Conservation (phyloP, 78 protist species). For the slime mould (Dictyostelium discoideum) region dicty_2.7 NC_007090.3:4022001-4022500, state of each 20-base stretch:
- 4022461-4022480: constrained; percentile 35
- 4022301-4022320: constrained; percentile 52
- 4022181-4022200: neutral
- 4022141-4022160: neutral
- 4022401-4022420: constrained; percentile 31
- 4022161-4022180: neutral
- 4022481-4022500: constrained; percentile 20
- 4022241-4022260: neutral
- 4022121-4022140: neutral
- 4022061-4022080: neutral
- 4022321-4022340: constrained; percentile 60
- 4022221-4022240: neutral
- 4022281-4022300: neutral
- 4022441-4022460: constrained; percentile 43
- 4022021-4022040: neutral
- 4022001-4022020: constrained; percentile 4
- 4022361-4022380: constrained; percentile 5
- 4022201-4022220: constrained; percentile 6
- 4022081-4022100: neutral
- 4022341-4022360: constrained; percentile 56
- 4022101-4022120: neutral
- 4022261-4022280: neutral
- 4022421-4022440: constrained; percentile 40
- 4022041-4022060: neutral
- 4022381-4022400: constrained; percentile 22